A percentile compares a stretch with the other conserved stretches of the same genome.
These are phyloP conservation scores for Calycina herbarum DNA, from an alignment of 2,329 filamentous ascomycete genomes.

Conservation along the genomic window DNA sequence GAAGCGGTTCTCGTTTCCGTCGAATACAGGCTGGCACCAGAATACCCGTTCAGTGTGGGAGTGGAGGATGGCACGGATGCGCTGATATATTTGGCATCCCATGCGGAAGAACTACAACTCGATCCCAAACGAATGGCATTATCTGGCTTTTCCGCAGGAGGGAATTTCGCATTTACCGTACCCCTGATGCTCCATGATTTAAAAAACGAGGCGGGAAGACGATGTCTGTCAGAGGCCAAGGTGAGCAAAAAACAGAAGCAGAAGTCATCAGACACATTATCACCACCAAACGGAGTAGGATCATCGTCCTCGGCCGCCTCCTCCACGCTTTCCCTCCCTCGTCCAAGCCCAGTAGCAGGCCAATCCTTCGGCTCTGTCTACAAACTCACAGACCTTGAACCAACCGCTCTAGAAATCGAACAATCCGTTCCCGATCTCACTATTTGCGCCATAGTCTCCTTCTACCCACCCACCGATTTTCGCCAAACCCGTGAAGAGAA, in stretches of 20 bases:
- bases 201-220: conserved; percentile 40
- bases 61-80: conserved; percentile 67
- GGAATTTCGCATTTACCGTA: conserved; percentile 44
- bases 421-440: conserved; percentile 43
- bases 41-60: conserved; percentile 62
- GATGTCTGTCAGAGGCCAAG: conserved; percentile 30
- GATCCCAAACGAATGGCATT: conserved; percentile 57
- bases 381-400: conserved; percentile 36
- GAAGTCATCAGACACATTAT: not conserved
- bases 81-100: conserved; percentile 57
- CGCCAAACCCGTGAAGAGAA: conserved; percentile 57
- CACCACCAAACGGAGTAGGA: not conserved
- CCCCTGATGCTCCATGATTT: conserved; percentile 47
- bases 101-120: conserved; percentile 57
- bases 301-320: conserved; percentile 3
- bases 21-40: conserved; percentile 68
- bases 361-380: conserved; percentile 25
- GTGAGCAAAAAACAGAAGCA: conserved; percentile 1
- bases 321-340: conserved; percentile 23
- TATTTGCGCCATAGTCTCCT: conserved; percentile 55
- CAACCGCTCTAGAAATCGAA: conserved; percentile 34
- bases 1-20: conserved; percentile 62
- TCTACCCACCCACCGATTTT: conserved; percentile 64
- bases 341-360: conserved; percentile 5
- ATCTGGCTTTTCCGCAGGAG: conserved; percentile 59